Percentiles rank a stretch among this genome's conserved stretches.
Evolutionary conservation across 2,329 filamentous ascomycete species (phyloP).

Genomic region (Fusarium pseudoanthophilum): DNA sequence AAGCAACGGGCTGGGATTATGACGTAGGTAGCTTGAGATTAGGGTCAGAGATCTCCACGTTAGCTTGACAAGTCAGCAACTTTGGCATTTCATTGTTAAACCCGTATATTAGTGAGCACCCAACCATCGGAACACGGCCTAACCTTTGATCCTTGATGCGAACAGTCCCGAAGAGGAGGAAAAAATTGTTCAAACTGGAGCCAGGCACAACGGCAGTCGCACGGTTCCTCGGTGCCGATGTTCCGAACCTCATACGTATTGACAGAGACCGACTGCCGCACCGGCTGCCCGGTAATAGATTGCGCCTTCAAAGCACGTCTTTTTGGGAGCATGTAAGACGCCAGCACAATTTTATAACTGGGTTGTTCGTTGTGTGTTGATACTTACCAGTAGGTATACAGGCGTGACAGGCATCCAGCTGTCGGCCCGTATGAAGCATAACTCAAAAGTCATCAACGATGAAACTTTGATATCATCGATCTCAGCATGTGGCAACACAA

Average conservation of each 20-base stretch:
- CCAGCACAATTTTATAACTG: not conserved
- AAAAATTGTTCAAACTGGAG: constrained; percentile 16
- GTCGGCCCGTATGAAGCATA: not conserved
- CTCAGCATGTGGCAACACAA: constrained; percentile 23
- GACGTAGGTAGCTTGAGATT: constrained; percentile 25
- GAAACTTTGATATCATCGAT: constrained; percentile 3
- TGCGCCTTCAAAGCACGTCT: constrained; percentile 4
- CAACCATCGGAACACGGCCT: not conserved
- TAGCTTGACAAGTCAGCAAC: constrained; percentile 14
- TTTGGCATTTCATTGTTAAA: not conserved
- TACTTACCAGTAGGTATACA: too few relatives aligned
- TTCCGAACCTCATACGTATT: constrained; percentile 14
- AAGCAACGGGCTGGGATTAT: constrained; percentile 6
- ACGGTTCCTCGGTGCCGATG: constrained; percentile 36
- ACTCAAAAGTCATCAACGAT: not conserved
- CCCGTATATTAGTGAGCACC: not conserved
- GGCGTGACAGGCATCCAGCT: not conserved
- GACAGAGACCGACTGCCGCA: constrained; percentile 29
- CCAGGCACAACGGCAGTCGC: constrained; percentile 30
- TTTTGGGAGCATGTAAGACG: not conserved
- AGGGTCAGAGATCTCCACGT: not conserved
- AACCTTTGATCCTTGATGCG: constrained; percentile 16
- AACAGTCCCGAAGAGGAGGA: not conserved
- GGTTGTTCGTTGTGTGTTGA: not conserved
- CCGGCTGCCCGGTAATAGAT: constrained; percentile 10